Percentiles rank a stretch among this genome's conserved stretches.
phyloP scores from a whole-genome alignment of 2,329 filamentous ascomycete species.

The Ceratocystis huliohia region DNA sequence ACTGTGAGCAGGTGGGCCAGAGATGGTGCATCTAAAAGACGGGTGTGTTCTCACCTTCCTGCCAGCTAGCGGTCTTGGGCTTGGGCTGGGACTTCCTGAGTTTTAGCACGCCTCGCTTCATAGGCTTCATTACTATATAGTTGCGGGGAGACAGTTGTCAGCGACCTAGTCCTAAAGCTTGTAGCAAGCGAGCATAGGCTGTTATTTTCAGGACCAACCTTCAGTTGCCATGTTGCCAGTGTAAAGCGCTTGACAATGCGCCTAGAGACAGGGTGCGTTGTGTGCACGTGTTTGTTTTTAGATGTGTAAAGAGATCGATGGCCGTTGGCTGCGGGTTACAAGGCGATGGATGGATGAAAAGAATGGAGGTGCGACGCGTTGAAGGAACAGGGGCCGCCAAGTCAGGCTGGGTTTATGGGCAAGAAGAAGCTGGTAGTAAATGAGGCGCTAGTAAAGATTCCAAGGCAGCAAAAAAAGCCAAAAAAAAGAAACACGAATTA shows the following conservation, averaged over 20 bases:
- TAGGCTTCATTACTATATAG: background rate
- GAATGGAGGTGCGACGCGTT: conserved; percentile 31
- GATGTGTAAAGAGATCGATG: background rate
- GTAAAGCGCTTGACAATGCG: background rate
- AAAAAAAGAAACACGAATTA: background rate
- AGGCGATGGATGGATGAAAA: conserved; percentile 20
- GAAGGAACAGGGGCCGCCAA: conserved; percentile 26
- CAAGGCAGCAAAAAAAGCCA: background rate
- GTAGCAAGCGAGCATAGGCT: background rate
- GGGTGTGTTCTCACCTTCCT: conserved; percentile 50
- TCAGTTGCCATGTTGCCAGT: background rate
- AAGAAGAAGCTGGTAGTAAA: background rate
- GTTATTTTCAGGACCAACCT: background rate
- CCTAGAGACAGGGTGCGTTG: background rate
- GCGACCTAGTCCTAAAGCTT: background rate
- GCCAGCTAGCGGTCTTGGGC: conserved; percentile 46
- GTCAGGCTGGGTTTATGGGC: background rate
- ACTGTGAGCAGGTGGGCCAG: conserved; percentile 27
- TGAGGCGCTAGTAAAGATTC: background rate
- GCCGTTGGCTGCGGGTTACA: background rate
- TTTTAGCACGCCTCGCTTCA: conserved; percentile 37
- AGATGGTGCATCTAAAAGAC: background rate
- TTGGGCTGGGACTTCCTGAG: conserved; percentile 52
- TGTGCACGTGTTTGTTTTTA: background rate
- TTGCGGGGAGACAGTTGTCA: background rate